Evolutionary conservation across 2,329 filamentous ascomycete species (phyloP).

Genomic region (Trichophaea hybrida): DNA sequence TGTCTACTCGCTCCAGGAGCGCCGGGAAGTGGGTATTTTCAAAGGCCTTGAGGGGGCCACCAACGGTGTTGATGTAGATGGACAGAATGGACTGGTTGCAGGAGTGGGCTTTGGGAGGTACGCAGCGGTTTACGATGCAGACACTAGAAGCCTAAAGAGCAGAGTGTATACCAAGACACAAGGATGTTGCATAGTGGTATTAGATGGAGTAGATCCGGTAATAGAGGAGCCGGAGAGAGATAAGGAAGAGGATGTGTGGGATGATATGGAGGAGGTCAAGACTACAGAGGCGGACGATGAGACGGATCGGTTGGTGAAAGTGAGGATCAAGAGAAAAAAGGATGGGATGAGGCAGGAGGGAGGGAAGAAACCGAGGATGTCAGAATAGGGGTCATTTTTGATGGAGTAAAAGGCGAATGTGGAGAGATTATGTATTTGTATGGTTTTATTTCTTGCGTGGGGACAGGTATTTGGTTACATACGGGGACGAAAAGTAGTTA

Average conservation of each 20-base stretch:
- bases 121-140: slow-evolving; percentile 16
- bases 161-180: slow-evolving; percentile 16
- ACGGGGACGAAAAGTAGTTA: too few relatives aligned
- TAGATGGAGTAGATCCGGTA: slow-evolving; percentile 11
- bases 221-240: slow-evolving; percentile 5
- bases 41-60: slow-evolving; percentile 17
- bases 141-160: slow-evolving; percentile 7
- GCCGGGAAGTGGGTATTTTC: slow-evolving; percentile 14
- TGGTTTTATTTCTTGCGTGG: too few relatives aligned
- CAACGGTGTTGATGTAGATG: slow-evolving; percentile 4
- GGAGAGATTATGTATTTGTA: too few relatives aligned
- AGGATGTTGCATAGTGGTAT: slow-evolving; percentile 13
- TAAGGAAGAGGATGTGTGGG: slow-evolving; percentile 15
- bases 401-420: too few relatives aligned
- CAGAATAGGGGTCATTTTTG: neutral
- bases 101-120: slow-evolving; percentile 21
- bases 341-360: slow-evolving; percentile 1
- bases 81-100: slow-evolving; percentile 9
- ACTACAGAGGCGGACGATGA: neutral
- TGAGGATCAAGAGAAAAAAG: slow-evolving; percentile 19
- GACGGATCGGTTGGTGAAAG: slow-evolving; percentile 5
- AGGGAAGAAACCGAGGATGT: slow-evolving; percentile 17
- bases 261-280: slow-evolving; percentile 17
- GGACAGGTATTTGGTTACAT: too few relatives aligned
- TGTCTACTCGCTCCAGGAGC: slow-evolving; percentile 8